Evolutionary conservation across 768 basidiomycete species (phyloP).

Genomic region (Amanita exitialis): DNA sequence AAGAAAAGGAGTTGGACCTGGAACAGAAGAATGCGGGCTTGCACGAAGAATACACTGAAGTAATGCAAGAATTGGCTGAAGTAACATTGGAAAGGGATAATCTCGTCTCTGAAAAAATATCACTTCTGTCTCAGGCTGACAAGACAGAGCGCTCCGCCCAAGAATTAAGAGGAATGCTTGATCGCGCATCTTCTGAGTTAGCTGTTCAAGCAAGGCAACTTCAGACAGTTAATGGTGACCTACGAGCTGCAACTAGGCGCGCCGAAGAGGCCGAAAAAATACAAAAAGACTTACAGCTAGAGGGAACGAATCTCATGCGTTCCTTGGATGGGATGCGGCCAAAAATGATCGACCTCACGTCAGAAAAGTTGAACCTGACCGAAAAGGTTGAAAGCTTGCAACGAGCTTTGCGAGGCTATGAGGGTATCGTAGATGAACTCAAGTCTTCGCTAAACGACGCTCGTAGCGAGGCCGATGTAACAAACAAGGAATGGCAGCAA

Average conservation of each 20-base stretch:
- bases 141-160: constrained; percentile 34
- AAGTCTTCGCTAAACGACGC: constrained; percentile 49
- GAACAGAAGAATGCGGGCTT: constrained; percentile 37
- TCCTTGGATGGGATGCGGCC: constrained; percentile 81
- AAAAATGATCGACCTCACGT: constrained; percentile 76
- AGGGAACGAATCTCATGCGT: constrained; percentile 69
- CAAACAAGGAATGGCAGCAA: constrained; percentile 33
- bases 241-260: constrained; percentile 52
- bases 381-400: constrained; percentile 55
- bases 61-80: constrained; percentile 32
- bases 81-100: constrained; percentile 35
- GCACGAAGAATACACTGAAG: constrained; percentile 24
- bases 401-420: constrained; percentile 41
- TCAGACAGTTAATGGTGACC: constrained; percentile 54
- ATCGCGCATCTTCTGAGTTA: constrained; percentile 43
- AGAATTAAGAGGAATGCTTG: constrained; percentile 51
- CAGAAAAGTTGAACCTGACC: constrained; percentile 55
- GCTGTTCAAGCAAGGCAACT: constrained; percentile 43
- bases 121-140: constrained; percentile 37
- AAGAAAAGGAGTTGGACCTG: constrained; percentile 38
- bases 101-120: constrained; percentile 38
- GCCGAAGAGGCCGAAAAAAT: constrained; percentile 67
- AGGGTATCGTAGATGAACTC: constrained; percentile 48
- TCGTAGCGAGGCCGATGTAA: constrained; percentile 37
- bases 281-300: constrained; percentile 63